phyloP scores from a whole-genome alignment of 2,329 filamentous ascomycete species.

The Dactylellina cionopaga region DNA sequence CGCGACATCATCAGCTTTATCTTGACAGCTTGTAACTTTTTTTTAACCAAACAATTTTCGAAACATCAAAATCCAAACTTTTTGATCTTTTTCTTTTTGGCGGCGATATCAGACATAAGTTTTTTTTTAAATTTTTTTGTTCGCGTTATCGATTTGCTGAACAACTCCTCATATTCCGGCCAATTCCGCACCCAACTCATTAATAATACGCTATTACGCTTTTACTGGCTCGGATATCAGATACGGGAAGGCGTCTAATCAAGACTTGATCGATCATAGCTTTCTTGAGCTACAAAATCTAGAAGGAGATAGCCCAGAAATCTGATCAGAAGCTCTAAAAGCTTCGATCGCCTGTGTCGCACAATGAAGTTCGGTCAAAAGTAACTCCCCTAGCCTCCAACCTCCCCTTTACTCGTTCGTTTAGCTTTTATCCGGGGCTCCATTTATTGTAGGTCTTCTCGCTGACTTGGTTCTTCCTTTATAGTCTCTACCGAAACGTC shows the following conservation, averaged over 20 bases:
- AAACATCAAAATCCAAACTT: constrained; percentile 7
- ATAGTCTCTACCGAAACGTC: constrained; percentile 78
- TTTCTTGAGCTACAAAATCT: too few relatives aligned
- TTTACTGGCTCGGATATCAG: neutral
- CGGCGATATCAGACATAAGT: too few relatives aligned
- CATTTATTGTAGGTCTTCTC: neutral
- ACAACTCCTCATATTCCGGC: constrained; percentile 25
- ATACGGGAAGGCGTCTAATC: constrained; percentile 14
- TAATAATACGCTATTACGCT: constrained; percentile 1
- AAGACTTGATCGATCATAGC: too few relatives aligned
- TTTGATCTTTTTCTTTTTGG: neutral
- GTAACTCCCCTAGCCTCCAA: constrained; percentile 60
- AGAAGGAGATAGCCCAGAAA: neutral
- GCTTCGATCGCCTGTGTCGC: neutral
- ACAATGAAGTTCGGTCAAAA: constrained; percentile 73
- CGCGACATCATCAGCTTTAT: constrained; percentile 17
- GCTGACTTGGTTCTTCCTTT: constrained; percentile 14
- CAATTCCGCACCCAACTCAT: constrained; percentile 8
- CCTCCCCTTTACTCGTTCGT: neutral
- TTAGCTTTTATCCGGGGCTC: neutral
- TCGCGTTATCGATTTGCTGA: too few relatives aligned
- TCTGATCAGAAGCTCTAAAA: neutral
- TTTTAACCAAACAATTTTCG: neutral
- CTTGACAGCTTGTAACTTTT: constrained; percentile 7
- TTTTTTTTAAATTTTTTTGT: too few relatives aligned